Conservation (phyloP, 2,329 filamentous ascomycete species). For the Penicillium sp. region DNA sequence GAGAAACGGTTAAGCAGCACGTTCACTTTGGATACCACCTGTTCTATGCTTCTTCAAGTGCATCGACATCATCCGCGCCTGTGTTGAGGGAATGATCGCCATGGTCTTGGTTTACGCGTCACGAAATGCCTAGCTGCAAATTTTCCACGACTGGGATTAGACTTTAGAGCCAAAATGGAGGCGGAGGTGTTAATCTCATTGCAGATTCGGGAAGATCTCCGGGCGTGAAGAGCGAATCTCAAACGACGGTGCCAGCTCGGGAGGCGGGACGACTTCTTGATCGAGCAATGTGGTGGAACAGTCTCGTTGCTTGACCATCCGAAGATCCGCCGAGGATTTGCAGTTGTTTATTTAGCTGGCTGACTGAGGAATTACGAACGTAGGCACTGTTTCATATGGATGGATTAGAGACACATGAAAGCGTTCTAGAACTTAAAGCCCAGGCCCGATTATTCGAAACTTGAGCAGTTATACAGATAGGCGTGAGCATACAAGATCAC, state of each 20-base stretch:
- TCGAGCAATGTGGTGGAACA: slow-evolving; percentile 11
- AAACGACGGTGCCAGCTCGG: slow-evolving; percentile 12
- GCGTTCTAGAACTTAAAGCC: not conserved
- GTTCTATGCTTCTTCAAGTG: not conserved
- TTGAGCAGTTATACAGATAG: too few species aligned
- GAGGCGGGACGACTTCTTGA: slow-evolving; percentile 1
- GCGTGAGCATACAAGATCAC: too few species aligned
- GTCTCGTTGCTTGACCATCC: not conserved
- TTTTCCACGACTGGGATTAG: slow-evolving; percentile 19
- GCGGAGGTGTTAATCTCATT: not conserved
- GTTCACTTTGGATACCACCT: not conserved
- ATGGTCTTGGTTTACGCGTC: not conserved
- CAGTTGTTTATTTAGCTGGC: not conserved
- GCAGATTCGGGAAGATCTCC: slow-evolving; percentile 16
- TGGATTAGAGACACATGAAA: not conserved
- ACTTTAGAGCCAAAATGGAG: not conserved
- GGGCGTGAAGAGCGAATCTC: slow-evolving; percentile 7
- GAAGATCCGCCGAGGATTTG: slow-evolving; percentile 4
- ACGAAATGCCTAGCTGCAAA: not conserved
- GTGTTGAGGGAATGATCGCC: slow-evolving; percentile 3
- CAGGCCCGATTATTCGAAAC: not conserved
- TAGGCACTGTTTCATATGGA: not conserved
- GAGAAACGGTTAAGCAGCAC: not conserved
- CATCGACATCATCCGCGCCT: not conserved
- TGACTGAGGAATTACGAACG: not conserved